Evolutionary conservation across 2,329 filamentous ascomycete species (phyloP), one percentile per base, ranked within the genome.

Genomic region (Basipetospora chlamydospora): DNA sequence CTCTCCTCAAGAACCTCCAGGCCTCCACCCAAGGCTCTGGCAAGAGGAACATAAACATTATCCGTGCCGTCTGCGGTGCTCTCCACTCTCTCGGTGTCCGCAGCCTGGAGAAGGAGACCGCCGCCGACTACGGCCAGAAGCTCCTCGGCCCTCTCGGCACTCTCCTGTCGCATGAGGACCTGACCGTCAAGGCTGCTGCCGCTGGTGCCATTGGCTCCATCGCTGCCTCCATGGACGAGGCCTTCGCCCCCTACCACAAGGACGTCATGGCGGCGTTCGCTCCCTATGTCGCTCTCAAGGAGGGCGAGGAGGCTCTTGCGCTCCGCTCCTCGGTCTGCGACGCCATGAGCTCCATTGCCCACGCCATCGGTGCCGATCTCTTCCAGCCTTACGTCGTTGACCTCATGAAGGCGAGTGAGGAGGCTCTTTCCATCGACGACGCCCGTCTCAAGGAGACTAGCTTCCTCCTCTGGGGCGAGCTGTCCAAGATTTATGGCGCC

Each of bases 391-490:
- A 88, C 52, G 87, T 96, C 25, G 69, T 81, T 52, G 84, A 85
- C 28, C 68, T 96, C 40, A 94, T 98, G 82, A 71, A 79, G 49
- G 80, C 88, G 11, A 94, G 84, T 46, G 87, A 95, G 59, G 87
- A 95, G 58, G 87, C 82, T 38, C 70, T 96, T 2, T 68, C 80
- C 47, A 76, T 98, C 3, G 87, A 85, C 48, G 87, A 95, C 61
- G 82, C 87, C 28, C 75, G 87, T 39, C 75, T 96, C 35, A 83
- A 86, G 58, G 90, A 98, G 66, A 95, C 86, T 43, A 94, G 85
- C 55, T 98, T 94, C 62, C 92, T 96, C 43, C 70, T 98, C 38
- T 98, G 90, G 88, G 86, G 84, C 45, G 85, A 83, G 28, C 77
- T 98, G 53, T 81, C 88, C 43, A 92, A 92, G 64, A 85, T 96